Conservation (phyloP, 306 rosid genomes). For the Casuarina equisetifolia region DNA sequence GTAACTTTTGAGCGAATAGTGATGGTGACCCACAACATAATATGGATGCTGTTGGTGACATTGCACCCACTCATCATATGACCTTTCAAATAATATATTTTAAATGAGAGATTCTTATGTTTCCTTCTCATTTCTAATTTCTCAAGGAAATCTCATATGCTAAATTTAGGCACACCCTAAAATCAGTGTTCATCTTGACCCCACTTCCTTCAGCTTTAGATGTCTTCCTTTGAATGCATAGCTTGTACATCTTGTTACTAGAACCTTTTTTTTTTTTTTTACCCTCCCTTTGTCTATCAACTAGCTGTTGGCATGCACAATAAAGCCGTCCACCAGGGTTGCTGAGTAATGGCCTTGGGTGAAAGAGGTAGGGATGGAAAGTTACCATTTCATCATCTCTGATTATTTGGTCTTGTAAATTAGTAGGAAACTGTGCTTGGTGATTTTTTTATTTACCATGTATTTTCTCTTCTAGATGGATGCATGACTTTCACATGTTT, state of each 20-base stretch:
- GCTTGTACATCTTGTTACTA: neutral
- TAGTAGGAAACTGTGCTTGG: too few species aligned
- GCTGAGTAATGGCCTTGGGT: neutral
- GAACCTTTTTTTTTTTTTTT: too few species aligned
- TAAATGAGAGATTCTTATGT: too few species aligned
- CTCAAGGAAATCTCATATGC: neutral
- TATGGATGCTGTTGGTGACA: neutral
- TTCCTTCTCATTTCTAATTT: too few species aligned
- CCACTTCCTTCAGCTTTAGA: too few species aligned
- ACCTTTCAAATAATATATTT: too few species aligned
- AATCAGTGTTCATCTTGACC: neutral
- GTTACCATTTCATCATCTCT: neutral
- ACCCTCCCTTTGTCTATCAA: neutral
- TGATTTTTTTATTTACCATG: neutral
- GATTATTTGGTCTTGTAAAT: neutral
- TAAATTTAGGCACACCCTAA: neutral
- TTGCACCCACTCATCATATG: neutral
- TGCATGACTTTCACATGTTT: neutral
- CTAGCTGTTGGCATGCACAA: neutral
- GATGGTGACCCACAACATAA: neutral
- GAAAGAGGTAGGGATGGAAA: neutral
- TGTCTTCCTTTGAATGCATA: neutral
- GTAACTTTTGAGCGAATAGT: neutral
- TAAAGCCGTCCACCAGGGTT: neutral
- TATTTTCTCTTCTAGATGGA: neutral